Percentiles rank a stretch among this genome's conserved stretches.
Evolutionary conservation across 768 basidiomycete species (phyloP).

Genomic region (Coprinopsis sp.): DNA sequence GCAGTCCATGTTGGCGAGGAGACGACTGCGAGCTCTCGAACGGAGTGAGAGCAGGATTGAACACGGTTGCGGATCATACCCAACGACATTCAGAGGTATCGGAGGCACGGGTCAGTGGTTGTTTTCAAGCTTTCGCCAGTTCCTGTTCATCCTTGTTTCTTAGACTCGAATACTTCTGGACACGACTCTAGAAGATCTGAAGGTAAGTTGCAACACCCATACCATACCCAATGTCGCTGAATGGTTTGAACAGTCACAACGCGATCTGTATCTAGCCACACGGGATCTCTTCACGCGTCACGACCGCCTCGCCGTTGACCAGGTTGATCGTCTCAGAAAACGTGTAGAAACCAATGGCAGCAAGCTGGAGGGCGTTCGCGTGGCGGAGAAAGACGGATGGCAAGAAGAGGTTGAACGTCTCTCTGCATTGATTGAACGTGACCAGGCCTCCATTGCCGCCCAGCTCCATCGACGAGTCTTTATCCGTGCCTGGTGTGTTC

Average conservation of each 20-base stretch:
- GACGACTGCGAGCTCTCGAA: constrained; percentile 77
- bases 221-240: not conserved
- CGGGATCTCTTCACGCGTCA: constrained; percentile 84
- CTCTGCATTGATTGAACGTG: constrained; percentile 70
- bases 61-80: constrained; percentile 60
- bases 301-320: constrained; percentile 84
- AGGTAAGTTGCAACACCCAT: constrained; percentile 40
- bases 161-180: constrained; percentile 62
- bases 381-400: constrained; percentile 76
- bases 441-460: constrained; percentile 74
- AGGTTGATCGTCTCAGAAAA: constrained; percentile 83
- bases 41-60: constrained; percentile 71
- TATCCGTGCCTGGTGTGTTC: constrained; percentile 74
- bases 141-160: constrained; percentile 4
- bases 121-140: not conserved
- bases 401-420: constrained; percentile 80
- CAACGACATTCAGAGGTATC: constrained; percentile 70
- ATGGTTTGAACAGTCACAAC: constrained; percentile 31
- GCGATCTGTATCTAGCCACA: constrained; percentile 83
- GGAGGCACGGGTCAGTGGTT: constrained; percentile 59
- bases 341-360: constrained; percentile 71
- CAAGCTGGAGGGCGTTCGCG: constrained; percentile 72
- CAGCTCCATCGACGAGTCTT: constrained; percentile 79
- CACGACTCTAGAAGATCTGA: constrained; percentile 71
- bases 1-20: constrained; percentile 78